Evolutionary conservation across 345 rosid species (phyloP), one percentile per base, ranked within the genome.

Genomic region (Eutrema heterophyllum): DNA sequence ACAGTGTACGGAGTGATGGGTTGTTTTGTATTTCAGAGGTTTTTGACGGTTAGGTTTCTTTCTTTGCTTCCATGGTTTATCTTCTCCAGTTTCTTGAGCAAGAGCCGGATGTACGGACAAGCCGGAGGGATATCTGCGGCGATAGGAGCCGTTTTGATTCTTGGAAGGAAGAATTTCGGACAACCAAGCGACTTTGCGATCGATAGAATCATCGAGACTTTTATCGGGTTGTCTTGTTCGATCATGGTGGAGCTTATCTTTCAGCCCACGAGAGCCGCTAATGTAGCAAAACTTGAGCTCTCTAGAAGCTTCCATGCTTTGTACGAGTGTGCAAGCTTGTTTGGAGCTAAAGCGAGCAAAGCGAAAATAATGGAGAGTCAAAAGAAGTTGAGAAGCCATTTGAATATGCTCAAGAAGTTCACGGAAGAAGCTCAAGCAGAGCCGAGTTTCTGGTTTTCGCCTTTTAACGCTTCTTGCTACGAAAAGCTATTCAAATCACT

Each of bases 41-140:
- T 80, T 78, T 71, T 91, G 79, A 71, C 91, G 0, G 16, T 91
- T 29, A 85, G 97, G 84, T 85, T 94, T 67, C 44, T 94, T 2
- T 88, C 90, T 48, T 84, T 94, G 13, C 83, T 94, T 68, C 98
- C 98, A 10, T 91, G 97, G 98, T 87, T 94, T 83, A 46, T 94
- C 52, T 79, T 91, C 71, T 67, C 89, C 13, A 82, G 86, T 72
- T 89, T 91, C 51, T 73, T 94, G 26, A 61, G 89, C 78, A 86
- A 77, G 15, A 91, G 97, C 72, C 58, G 71, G 52, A 88, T 91
- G 87, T 94, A 91, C 40, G 92, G 96, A 30, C 93, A 81, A 46
- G 98, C 97, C 1, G 98, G 97, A 15, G 97, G 97, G 2, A 75
- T 89, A 32, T 89, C 98, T 0, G 96, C 98, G 0, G 85, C 83